phyloP scores from a whole-genome alignment of 2,329 filamentous ascomycete species.

The Talaromyces sp. region DNA sequence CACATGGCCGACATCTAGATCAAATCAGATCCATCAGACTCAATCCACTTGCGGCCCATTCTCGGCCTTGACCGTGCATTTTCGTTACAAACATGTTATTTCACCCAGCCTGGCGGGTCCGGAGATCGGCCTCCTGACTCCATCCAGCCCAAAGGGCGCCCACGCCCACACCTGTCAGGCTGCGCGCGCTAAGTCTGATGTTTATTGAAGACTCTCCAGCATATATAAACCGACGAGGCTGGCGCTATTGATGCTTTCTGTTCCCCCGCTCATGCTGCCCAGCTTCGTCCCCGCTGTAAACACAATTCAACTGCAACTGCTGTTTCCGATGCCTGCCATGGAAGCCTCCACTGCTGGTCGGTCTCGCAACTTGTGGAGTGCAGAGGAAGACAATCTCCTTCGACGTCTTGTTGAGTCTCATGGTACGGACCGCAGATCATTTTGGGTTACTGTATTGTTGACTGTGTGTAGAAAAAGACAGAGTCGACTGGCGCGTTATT shows the following conservation, averaged over 20 bases:
- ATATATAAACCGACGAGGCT: background rate
- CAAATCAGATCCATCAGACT: background rate
- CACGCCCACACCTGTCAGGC: background rate
- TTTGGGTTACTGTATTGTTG: background rate
- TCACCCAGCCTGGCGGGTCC: background rate
- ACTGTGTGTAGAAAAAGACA: constrained; percentile 8
- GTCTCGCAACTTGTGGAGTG: constrained; percentile 11
- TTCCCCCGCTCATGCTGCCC: background rate
- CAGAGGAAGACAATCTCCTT: constrained; percentile 9
- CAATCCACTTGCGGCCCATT: background rate
- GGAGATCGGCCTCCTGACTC: background rate
- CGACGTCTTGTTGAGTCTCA: constrained; percentile 7
- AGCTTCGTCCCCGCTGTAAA: background rate
- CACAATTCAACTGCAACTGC: background rate
- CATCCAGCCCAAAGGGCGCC: background rate
- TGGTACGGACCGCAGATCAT: background rate
- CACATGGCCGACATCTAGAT: background rate
- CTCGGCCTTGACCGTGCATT: background rate
- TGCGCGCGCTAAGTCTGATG: background rate
- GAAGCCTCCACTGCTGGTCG: constrained; percentile 8
- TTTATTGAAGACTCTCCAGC: background rate
- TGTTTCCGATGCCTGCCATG: background rate
- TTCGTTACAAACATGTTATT: background rate
- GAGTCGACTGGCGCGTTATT: constrained; percentile 12
- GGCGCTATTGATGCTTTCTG: background rate